A percentile compares a stretch with the other conserved stretches of the same genome.
These are phyloP conservation scores for Pyrus bretschneideri DNA, from an alignment of 306 rosid species.

Conservation along the genomic window DNA sequence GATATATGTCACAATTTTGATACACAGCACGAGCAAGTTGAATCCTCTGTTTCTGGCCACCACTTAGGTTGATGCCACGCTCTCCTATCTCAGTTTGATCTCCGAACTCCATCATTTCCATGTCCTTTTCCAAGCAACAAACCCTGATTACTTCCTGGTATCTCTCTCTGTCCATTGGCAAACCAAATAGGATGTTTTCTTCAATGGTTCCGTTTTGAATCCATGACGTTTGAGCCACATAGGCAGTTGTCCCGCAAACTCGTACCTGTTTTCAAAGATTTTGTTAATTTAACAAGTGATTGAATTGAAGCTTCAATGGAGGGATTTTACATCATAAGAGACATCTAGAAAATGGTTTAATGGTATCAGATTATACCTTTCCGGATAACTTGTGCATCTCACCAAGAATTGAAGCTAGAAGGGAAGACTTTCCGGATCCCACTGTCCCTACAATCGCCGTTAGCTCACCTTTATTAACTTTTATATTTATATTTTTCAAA, in stretches of 20 bases:
- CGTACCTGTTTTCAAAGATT: conserved; percentile 46
- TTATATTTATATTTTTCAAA: conserved; percentile 58
- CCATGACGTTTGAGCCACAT: conserved; percentile 97
- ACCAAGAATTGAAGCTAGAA: conserved; percentile 82
- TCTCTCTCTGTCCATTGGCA: conserved; percentile 62
- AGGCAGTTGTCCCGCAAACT: conserved; percentile 82
- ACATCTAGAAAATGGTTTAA: background rate
- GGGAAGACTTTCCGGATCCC: conserved; percentile 91
- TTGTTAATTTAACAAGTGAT: background rate
- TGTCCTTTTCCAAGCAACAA: conserved; percentile 86
- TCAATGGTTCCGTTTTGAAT: conserved; percentile 92
- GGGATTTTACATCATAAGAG: background rate
- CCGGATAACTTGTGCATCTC: conserved; percentile 84
- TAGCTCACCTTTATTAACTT: conserved; percentile 60
- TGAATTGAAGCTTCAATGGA: background rate
- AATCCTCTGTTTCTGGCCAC: conserved; percentile 94
- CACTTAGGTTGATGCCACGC: conserved; percentile 95
- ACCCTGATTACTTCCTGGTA: conserved; percentile 64
- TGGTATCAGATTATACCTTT: conserved; percentile 42
- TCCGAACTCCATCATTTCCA: conserved; percentile 89
- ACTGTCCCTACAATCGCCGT: conserved; percentile 90
- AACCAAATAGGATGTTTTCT: conserved; percentile 78
- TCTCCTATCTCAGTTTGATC: conserved; percentile 98
- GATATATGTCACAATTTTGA: conserved; percentile 82
- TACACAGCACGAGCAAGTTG: conserved; percentile 94